Base-by-base conservation (phyloP, 306 rosid genomes). In the Cucurbita maxima region DNA sequence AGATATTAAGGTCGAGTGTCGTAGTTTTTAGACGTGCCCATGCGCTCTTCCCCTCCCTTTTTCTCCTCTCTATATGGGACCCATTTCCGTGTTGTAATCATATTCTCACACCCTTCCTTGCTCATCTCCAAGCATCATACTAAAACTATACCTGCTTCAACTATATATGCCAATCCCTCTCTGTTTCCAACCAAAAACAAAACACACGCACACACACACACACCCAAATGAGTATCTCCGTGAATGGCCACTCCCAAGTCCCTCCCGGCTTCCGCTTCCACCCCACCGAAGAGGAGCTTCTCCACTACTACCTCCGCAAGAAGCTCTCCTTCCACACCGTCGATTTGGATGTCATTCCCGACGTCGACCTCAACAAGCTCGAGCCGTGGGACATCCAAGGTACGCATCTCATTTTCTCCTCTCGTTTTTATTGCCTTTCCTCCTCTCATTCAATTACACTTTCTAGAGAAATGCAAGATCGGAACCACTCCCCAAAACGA, bases 361-460 rank as follows among this genome's bases (percentile, higher is more conserved):
- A 94, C 14, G 91, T 91, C 13, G 99, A 94, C 87, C 99, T 94
- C 79, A 94, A 94, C 81, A 94, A 94, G 84, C 97, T 91, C 36
- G 99, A 94, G 76, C 99, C 99, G 0, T 94, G 99, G 99, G 99
- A 94, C 60, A 91, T 94, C 8, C 98, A 88, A 94, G 98, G 98
- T 94, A 43, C 25, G 25, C 1, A 6, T 10, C 8, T 4, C 40
- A 7, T 47, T 34, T 6, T 1, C 9, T 30, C 34, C 34, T 10
- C 9, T 4, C 40, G 4, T 47, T 34, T 34, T 5, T 30, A 30
- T 30, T 30, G 34, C 34, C 34, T 30, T 30, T 30, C 34, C 34
- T 30, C 34, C 34, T 30, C 34, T 30, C 34, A 30, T 30, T 30
- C 34, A 30, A 30, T 30, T 30, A 30, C 34, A 30, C 34, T 30